Conservation (phyloP, 495 filamentous ascomycete species). For the Annulohypoxylon nitens region DNA sequence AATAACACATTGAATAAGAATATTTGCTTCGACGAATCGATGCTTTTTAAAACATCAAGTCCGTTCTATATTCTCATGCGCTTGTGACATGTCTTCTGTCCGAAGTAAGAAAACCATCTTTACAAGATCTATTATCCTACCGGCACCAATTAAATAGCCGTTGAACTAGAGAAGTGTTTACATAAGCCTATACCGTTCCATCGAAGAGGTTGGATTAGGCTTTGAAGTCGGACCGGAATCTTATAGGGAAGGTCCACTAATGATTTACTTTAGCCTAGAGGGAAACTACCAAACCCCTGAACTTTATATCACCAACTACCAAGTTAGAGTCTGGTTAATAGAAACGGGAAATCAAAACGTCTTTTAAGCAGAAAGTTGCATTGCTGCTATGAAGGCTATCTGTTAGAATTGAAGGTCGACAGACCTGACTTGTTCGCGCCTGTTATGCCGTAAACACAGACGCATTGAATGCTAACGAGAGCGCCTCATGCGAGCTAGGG, state of each 20-base stretch:
- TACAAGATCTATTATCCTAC: no score
- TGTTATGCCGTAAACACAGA: background rate
- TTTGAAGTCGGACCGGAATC: slow-evolving; percentile 23
- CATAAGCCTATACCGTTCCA: background rate
- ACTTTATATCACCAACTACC: background rate
- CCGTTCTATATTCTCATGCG: background rate
- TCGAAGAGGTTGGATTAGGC: slow-evolving; percentile 24
- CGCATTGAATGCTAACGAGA: background rate
- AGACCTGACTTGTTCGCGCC: background rate
- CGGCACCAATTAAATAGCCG: no score
- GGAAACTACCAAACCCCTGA: background rate
- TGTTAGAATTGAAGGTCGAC: background rate
- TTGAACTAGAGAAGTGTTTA: background rate
- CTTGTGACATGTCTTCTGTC: no score
- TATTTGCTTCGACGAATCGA: background rate
- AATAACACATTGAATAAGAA: background rate
- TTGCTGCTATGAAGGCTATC: background rate
- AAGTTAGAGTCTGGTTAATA: background rate
- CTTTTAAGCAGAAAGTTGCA: background rate
- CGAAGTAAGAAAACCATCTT: no score
- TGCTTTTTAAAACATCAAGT: background rate
- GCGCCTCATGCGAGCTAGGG: background rate
- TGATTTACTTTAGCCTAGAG: background rate
- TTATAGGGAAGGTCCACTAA: background rate
- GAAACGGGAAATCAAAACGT: background rate